Evolutionary conservation across 2,329 filamentous ascomycete species (phyloP), one percentile per base, ranked within the genome.

Genomic region (Botrytis squamosa): DNA sequence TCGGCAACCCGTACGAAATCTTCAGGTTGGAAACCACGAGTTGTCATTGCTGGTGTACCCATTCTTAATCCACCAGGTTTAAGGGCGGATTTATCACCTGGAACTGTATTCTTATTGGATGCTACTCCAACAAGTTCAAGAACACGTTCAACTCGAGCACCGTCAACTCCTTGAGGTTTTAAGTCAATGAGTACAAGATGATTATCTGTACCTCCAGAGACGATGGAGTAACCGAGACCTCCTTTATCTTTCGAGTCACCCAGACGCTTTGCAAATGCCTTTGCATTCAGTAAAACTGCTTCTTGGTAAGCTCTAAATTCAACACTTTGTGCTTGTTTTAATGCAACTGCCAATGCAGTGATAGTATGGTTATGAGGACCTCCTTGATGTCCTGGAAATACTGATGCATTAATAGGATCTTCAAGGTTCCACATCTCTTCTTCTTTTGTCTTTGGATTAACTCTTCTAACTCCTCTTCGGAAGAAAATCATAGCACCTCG

Each of bases 291-390:
- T 74, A 98, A 88, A 72, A 98, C 95, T 81, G 93, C 91, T 80
- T 93, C 87, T 84, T 99, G 96, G 85, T 99, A 99, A 72, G 92
- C 88, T 82, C 92, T 93, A 87, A 99, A 99, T 81, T 97, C 95
- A 67, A 92, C 89, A 9, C 90, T 90, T 82, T 95, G 93, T 4
- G 94, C 94, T 84, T 99, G 96, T 85, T 97, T 97, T 74, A 99
- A 88, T 20, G 96, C 96, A 67, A 99, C 96, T 33, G 96, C 91
- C 42, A 99, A 88, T 63, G 96, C 96, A 52, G 96, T 97, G 83
- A 99, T 99, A 79, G 96, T 99, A 87, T 99, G 96, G 86, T 99
- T 99, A 85, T 99, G 96, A 71, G 96, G 96, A 38, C 96, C 96
- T 82, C 96, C 96, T 84, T 99, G 96, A 84, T 99, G 96, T 73